Evolutionary conservation across 192 early-diverging fungal genomes (phyloP), one percentile per base, ranked within the genome.

Genomic region (Cetraspora pellucida): DNA sequence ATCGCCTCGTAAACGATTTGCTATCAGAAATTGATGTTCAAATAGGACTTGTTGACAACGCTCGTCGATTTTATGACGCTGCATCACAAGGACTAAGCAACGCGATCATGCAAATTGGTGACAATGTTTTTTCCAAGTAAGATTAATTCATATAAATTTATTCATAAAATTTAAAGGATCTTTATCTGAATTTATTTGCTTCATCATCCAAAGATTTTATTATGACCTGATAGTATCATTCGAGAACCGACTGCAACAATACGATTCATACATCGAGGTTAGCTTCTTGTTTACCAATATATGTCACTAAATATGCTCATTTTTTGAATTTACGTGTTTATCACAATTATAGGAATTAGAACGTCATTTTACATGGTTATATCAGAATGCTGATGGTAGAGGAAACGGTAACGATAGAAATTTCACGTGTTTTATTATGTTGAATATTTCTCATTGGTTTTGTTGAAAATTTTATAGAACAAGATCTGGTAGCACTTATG

Each of bases 191-290:
- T 61, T 61, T 14, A 37, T 43, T 65, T 17, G 7, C 37, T 31
- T 16, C 17, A 17, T 44, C 19, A 31, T 44, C 1, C 10, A 66
- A 64, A 75, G 74, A 75, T 75, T 64, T 75, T 58, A 58, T 46
- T n/a, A 58, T 28, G 74, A 75, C n/a, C 52, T 58, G 27, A 37
- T 64, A 25, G 46, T 17, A 25, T 75, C 74, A 10, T 46, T 75
- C 9, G 61, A 64, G 27, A 54, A 75, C 9, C 58, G 74, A 64
- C n/a, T 75, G 11, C 27, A 49, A 27, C 74, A 75, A 37, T 75
- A 75, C 31, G 17, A 61, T 64, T 16, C 54, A 16, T 49, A 44
- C 11, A 63, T 75, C 11, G 59, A 75, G n/a, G 74, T 75, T 28
- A 64, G 31, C 3, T 30, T 54, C 5, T 28, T 46, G 10, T n/a